These are phyloP conservation scores for Sarocladium kiliense DNA, from an alignment of 2,329 filamentous ascomycete genomes.

Conservation along the genomic window DNA sequence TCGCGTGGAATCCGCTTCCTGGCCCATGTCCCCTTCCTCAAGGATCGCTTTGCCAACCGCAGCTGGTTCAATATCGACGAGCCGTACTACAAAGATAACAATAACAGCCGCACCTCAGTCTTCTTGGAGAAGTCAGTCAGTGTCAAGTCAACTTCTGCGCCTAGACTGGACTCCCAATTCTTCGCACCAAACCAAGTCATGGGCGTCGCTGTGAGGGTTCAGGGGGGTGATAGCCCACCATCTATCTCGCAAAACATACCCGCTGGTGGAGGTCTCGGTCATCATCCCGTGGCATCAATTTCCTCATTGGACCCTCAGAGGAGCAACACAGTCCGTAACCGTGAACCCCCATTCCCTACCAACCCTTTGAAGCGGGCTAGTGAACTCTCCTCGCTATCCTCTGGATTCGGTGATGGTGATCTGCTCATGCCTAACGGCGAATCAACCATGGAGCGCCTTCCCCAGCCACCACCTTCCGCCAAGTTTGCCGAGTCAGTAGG, in stretches of 20 bases:
- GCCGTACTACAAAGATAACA: constrained; percentile 16
- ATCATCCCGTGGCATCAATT: neutral
- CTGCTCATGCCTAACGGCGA: neutral
- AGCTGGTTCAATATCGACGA: constrained; percentile 28
- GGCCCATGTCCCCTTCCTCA: constrained; percentile 30
- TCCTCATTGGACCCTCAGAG: constrained; percentile 13
- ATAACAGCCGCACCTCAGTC: neutral
- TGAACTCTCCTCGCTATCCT: constrained; percentile 56
- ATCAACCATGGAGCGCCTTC: constrained; percentile 11
- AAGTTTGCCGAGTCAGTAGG: constrained; percentile 1
- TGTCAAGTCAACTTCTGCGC: constrained; percentile 9
- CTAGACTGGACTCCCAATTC: constrained; percentile 19
- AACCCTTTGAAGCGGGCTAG: constrained; percentile 33
- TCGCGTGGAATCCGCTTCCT: constrained; percentile 19
- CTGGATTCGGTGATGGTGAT: constrained; percentile 40
- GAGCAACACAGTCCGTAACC: constrained; percentile 12
- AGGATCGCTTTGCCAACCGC: constrained; percentile 25
- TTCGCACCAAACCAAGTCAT: constrained; percentile 17
- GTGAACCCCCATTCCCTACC: constrained; percentile 13
- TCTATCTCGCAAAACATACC: neutral
- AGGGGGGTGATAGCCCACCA: constrained; percentile 1
- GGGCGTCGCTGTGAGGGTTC: constrained; percentile 14
- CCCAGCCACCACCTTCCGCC: constrained; percentile 11
- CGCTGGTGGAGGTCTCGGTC: neutral
- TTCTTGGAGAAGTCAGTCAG: constrained; percentile 5